Base-by-base conservation (phyloP, 495 filamentous ascomycete genomes). In the Lasiosphaeris hirsuta region DNA sequence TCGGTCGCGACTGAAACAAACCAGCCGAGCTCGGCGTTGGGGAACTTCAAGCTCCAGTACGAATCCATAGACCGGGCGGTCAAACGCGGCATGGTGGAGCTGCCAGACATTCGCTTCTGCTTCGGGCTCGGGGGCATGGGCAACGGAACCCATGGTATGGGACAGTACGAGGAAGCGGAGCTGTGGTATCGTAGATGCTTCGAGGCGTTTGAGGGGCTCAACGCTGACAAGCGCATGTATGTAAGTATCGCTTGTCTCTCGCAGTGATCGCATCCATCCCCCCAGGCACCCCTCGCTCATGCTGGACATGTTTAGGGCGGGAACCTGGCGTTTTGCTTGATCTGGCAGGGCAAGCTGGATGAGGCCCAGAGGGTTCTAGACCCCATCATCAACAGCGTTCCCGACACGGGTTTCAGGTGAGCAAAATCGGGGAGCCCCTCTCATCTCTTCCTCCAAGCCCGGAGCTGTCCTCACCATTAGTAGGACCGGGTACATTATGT, bases 21-120 rank as follows among this genome's bases (percentile, higher is more conserved):
- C 44, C 6, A 47, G 18, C 44, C 44, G 4, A 47, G 44, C 14
- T 5, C 11, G 14, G 44, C 44, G 30, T 18, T 18, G 14, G 18
- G 30, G 11, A 47, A 47, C 44, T 47, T 47, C 44, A 47, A 47
- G 14, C 44, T 47, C 18, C 44, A 47, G 44, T 11, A 47, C 44
- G 14, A 47, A 6, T n/a, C 44, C 44, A 47, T 47, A 2, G 5
- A 18, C n/a, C 13, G 4, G 14, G 44, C 44, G 13, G 14, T 11
- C 44, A 8, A 4, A 17, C 14, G 11, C 13, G 18, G 18, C 11
- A 5, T 47, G 44, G 5, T 47, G 3, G 11, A 4, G 18, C 11
- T 23, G 14, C 44, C 44, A 47, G 44, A 47, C 44, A 47, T 47
- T 18, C 44, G 44, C 4, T 47, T 47, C 14, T 47, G 44, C 44